These are phyloP conservation scores for Grigorovia transvaalensis DNA, from an alignment of 805 yeast genomes.

Conservation along the genomic window DNA sequence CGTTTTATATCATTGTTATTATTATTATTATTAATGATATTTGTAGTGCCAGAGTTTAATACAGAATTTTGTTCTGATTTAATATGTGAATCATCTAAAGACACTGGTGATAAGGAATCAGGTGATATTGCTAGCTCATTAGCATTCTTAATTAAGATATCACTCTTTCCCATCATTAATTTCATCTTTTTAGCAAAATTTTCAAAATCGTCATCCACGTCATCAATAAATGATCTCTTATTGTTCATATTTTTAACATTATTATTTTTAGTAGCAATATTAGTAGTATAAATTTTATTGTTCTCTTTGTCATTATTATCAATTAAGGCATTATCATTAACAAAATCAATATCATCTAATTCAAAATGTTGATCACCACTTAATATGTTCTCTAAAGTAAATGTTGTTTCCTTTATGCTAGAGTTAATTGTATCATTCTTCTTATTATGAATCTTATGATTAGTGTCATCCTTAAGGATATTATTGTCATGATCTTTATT, in stretches of 20 bases:
- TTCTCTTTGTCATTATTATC: neutral
- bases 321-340: no score
- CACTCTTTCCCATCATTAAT: neutral
- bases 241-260: neutral
- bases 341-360: constrained; percentile 4
- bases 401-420: constrained; percentile 3
- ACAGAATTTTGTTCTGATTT: neutral
- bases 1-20: neutral
- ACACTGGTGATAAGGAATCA: constrained; percentile 28
- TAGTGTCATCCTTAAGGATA: neutral
- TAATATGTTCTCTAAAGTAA: constrained; percentile 18
- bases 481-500: neutral
- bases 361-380: constrained; percentile 11
- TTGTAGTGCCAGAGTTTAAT: neutral
- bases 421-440: neutral
- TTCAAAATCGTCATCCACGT: neutral
- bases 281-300: neutral
- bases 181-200: neutral
- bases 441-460: neutral
- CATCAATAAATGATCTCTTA: neutral
- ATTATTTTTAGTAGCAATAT: neutral
- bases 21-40: neutral
- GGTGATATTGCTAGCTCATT: constrained; percentile 23
- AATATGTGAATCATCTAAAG: constrained; percentile 4
- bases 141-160: neutral